These are phyloP conservation scores for carrot (Daucus carota) DNA, from an alignment of 129 eudicot species.

Conservation along the genomic window DNA sequence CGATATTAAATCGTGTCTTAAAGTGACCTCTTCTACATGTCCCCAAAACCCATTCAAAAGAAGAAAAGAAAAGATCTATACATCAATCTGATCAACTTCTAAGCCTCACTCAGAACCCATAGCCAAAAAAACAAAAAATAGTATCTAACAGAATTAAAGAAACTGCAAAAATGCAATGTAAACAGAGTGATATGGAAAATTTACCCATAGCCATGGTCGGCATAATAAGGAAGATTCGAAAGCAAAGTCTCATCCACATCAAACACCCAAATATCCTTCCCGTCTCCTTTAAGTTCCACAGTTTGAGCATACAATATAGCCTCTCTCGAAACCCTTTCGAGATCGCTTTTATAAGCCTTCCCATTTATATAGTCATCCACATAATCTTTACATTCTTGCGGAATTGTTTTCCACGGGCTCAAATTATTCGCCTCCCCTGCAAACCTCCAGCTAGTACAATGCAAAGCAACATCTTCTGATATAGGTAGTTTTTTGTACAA, in stretches of 20 bases:
- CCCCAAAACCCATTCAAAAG: not conserved
- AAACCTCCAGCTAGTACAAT: conserved; percentile 88
- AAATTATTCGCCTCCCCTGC: conserved; percentile 77
- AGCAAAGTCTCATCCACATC: conserved; percentile 94
- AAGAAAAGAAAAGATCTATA: no score
- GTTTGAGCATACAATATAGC: conserved; percentile 49
- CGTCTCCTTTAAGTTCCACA: conserved; percentile 44
- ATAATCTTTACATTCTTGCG: conserved; percentile 65
- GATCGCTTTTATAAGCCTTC: conserved; percentile 45
- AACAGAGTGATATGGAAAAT: not conserved
- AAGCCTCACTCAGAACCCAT: not conserved
- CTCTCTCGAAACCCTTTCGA: conserved; percentile 61
- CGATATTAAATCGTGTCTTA: not conserved
- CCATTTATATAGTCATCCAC: conserved; percentile 54
- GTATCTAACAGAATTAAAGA: not conserved
- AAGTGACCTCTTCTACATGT: not conserved
- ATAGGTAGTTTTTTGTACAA: conserved; percentile 23
- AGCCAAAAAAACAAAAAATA: not conserved
- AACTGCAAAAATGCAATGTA: not conserved
- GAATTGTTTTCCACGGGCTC: conserved; percentile 83
- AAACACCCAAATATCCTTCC: conserved; percentile 81
- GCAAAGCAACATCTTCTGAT: conserved; percentile 31
- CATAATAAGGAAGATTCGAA: conserved; percentile 89
- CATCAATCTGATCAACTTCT: not conserved
- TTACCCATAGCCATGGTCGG: conserved; percentile 85